These are phyloP conservation scores for Hibiscus syriacus DNA, from an alignment of 345 rosid species.

Conservation along the genomic window DNA sequence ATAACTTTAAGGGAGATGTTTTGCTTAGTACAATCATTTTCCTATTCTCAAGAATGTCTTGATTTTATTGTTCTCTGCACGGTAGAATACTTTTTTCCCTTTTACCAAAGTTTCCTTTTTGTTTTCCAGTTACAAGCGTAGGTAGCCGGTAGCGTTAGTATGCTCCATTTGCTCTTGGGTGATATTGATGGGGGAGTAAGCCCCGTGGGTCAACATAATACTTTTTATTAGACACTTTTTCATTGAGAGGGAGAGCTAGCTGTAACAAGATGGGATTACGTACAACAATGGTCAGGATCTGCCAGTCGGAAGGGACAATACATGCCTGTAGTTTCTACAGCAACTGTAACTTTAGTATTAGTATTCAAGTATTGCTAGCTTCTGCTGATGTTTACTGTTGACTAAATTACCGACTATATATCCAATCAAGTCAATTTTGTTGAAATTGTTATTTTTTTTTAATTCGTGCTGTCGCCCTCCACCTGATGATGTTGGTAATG, in stretches of 20 bases:
- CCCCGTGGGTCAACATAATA: neutral
- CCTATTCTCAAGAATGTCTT: neutral
- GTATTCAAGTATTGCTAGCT: neutral
- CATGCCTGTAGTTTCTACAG: neutral
- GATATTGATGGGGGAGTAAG: neutral
- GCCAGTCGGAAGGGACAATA: neutral
- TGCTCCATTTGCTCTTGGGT: neutral
- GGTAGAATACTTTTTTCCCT: neutral
- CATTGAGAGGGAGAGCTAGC: neutral
- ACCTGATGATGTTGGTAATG: too few relatives aligned
- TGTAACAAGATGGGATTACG: neutral
- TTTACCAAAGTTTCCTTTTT: neutral
- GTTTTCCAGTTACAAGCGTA: slow-evolving; percentile 37
- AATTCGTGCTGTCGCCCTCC: neutral
- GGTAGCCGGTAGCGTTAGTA: slow-evolving; percentile 26
- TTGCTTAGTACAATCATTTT: neutral
- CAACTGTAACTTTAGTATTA: neutral
- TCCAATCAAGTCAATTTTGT: neutral
- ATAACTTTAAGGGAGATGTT: neutral
- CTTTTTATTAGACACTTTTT: neutral
- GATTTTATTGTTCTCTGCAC: neutral
- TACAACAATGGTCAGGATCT: neutral
- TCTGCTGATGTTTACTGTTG: neutral
- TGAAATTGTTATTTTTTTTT: too few relatives aligned
- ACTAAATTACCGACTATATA: neutral